phyloP scores from a whole-genome alignment of 2,329 filamentous ascomycete species.

The Colletotrichum coccodes region DNA sequence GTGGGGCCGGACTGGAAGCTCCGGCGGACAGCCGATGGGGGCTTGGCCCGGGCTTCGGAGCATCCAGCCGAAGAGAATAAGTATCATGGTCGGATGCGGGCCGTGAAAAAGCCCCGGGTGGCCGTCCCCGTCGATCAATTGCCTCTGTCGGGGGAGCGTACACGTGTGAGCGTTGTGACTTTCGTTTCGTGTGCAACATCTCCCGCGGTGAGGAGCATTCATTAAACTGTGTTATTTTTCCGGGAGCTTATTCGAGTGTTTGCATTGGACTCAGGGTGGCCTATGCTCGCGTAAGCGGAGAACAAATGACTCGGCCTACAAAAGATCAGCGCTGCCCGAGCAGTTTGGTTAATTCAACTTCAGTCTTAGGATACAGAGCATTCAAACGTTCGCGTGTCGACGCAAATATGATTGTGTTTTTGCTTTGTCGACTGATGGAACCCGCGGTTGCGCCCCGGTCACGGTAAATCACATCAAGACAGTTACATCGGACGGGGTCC shows the following conservation, averaged over 20 bases:
- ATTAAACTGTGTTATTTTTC: constrained; percentile 1
- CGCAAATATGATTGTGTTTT: too few relatives aligned
- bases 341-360: background rate
- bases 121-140: constrained; percentile 1
- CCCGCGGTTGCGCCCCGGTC: background rate
- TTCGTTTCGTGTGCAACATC: background rate
- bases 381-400: background rate
- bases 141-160: background rate
- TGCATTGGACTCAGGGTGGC: background rate
- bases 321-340: background rate
- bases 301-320: background rate
- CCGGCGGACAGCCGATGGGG: background rate
- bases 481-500: background rate
- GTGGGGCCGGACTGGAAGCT: background rate
- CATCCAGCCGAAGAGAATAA: background rate
- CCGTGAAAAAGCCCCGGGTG: too few relatives aligned
- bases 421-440: background rate
- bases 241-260: background rate
- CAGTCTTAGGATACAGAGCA: background rate
- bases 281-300: background rate
- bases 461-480: background rate
- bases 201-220: background rate
- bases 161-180: background rate
- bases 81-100: too few relatives aligned
- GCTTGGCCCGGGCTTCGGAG: background rate